phyloP scores from a whole-genome alignment of 1,284 basidiomycete species.

The Sanghuangporus baumii region DNA sequence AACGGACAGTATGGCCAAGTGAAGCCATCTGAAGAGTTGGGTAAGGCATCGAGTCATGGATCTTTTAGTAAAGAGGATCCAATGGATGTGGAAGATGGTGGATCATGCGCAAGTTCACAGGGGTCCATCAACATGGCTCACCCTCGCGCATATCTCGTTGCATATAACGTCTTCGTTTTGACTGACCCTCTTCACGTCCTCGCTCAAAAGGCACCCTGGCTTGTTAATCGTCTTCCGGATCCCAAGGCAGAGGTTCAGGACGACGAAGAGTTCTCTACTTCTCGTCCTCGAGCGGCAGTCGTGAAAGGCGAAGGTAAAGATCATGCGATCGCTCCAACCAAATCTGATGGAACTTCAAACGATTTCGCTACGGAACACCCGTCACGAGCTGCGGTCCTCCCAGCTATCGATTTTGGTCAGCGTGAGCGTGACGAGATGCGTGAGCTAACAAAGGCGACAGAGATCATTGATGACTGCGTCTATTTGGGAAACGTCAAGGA shows the following conservation, averaged over 20 bases:
- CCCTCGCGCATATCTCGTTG: conserved; percentile 35
- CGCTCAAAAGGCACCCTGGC: conserved; percentile 17
- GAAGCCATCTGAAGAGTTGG: conserved; percentile 3
- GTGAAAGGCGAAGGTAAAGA: conserved; percentile 31
- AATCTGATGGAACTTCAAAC: conserved; percentile 30
- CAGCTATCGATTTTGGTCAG: conserved; percentile 61
- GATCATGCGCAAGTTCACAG: background rate
- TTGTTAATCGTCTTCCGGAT: conserved; percentile 13
- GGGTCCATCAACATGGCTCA: background rate
- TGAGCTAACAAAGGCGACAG: conserved; percentile 68
- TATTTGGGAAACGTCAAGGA: conserved; percentile 77
- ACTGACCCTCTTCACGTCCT: conserved; percentile 33
- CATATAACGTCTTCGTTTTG: conserved; percentile 86
- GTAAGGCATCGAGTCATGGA: background rate
- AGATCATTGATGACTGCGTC: conserved; percentile 29
- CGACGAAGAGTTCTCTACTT: background rate
- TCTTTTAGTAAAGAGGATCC: background rate
- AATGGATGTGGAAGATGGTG: conserved; percentile 10
- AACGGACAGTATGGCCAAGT: conserved; percentile 7
- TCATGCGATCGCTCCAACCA: conserved; percentile 44
- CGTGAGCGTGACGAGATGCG: conserved; percentile 89
- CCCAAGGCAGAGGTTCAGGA: background rate
- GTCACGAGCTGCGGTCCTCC: conserved; percentile 36
- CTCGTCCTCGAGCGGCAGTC: background rate
- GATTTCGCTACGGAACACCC: conserved; percentile 27